Base-by-base conservation (phyloP, 2,329 filamentous ascomycete species). In the Apiospora sp. region DNA sequence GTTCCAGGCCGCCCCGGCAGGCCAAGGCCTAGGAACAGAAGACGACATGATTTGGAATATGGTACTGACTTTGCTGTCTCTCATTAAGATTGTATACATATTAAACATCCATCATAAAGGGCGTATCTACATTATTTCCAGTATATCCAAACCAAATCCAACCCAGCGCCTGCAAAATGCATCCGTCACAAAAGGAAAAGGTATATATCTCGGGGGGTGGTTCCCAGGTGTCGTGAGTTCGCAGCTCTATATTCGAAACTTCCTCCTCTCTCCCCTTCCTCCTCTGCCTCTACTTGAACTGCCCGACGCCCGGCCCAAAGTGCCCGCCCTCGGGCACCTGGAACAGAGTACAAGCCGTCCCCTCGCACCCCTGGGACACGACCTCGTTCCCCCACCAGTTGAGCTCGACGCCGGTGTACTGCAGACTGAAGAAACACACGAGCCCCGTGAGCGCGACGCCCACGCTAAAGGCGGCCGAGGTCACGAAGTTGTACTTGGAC, bases 361-460 rank as follows among this genome's bases (percentile, higher is more conserved):
- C 77, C 70, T 82, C 80, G 0, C 80, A 80, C 0, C 80, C 81
- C 64, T 81, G 79, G 61, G 79, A 76, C 79, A 80, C 80, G 73
- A 82, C 81, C 27, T 76, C 78, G 75, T 88, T 88, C 54, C 86
- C 86, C 86, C 86, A 88, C 86, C 86, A 88, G 19, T 70, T 41
- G 13, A 78, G 68, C 49, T 75, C 64, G 69, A 76, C 51, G 68
- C 76, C 74, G 14, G 71, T 70, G 74, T 75, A 77, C 64, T 78
- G 77, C 30, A 79, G 73, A 6, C 73, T 48, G 71, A 79, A 79
- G 72, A 79, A 79, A 46, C 78, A 78, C 70, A 78, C 73, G 70
- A 78, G 77, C 61, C 74, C 76, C 46, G 76, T 73, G 19, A 85
- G 75, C 19, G 84, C 79, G 8, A 85, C 79, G 3, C 83, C 83